Conservation (phyloP, 306 rosid genomes). For the Chamaecrista fasciculata region DNA sequence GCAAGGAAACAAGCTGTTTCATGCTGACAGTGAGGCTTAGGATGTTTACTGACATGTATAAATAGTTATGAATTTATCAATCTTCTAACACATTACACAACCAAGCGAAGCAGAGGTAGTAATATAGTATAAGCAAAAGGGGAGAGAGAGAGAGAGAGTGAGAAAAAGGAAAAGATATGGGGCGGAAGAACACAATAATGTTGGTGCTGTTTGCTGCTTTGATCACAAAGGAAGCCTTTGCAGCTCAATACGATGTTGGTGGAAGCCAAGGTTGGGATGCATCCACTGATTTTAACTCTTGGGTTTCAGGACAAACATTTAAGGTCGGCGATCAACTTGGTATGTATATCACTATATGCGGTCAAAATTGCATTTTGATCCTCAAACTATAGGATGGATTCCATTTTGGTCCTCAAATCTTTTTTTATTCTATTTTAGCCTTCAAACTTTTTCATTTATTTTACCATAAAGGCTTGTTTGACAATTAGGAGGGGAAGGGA, state of each 20-base stretch:
- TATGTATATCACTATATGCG: constrained; percentile 31
- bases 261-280: constrained; percentile 91
- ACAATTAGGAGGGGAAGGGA: no score
- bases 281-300: constrained; percentile 68
- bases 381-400: no score
- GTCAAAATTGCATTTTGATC: no score
- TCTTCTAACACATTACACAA: constrained; percentile 12
- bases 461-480: no score
- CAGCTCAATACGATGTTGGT: constrained; percentile 64
- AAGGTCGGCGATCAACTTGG: constrained; percentile 88
- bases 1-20: not conserved
- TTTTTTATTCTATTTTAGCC: no score
- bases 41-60: constrained; percentile 29
- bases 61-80: constrained; percentile 25
- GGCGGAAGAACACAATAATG: constrained; percentile 47
- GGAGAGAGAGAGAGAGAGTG: not conserved
- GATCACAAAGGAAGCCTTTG: constrained; percentile 40
- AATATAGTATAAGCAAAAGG: not conserved
- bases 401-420: no score
- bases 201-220: constrained; percentile 41
- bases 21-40: not conserved
- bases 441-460: no score
- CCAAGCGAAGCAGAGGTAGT: not conserved
- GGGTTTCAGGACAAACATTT: constrained; percentile 69
- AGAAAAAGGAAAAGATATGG: constrained; percentile 36